phyloP scores from a whole-genome alignment of 208 protist species.

The Wallacemonas sp. region DNA sequence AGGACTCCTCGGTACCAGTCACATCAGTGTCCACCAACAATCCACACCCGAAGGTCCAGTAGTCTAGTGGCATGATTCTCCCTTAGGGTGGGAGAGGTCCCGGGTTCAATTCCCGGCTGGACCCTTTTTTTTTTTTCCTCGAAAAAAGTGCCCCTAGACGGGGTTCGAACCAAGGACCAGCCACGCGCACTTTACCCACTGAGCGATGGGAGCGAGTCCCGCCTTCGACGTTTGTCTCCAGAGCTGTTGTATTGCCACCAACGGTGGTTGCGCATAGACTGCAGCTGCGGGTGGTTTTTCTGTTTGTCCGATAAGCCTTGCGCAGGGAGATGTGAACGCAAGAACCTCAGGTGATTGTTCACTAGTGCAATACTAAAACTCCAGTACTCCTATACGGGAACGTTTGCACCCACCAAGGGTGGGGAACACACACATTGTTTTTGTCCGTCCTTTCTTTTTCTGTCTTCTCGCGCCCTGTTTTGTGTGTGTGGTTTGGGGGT shows the following conservation, averaged over 20 bases:
- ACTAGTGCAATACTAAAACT: conserved; percentile 60
- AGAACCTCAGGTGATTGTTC: conserved; percentile 91
- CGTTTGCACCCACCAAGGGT: conserved; percentile 49
- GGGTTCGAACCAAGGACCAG: neutral
- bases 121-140: conserved; percentile 46
- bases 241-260: too few species aligned
- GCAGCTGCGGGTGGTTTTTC: neutral
- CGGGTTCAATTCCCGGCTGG: conserved; percentile 84
- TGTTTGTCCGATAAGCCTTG: conserved; percentile 51
- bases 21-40: too few species aligned
- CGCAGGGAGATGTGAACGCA: conserved; percentile 90
- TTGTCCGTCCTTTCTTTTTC: too few species aligned
- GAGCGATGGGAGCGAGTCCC: neutral
- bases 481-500: neutral
- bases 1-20: neutral
- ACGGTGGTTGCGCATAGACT: too few species aligned
- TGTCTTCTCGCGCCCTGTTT: too few species aligned
- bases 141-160: neutral
- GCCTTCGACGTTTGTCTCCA: too few species aligned
- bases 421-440: conserved; percentile 13
- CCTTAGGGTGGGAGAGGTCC: conserved; percentile 92
- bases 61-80: conserved; percentile 93
- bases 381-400: conserved; percentile 61
- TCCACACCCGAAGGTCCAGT: conserved; percentile 57
- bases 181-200: neutral